These are phyloP conservation scores for Sextonia rubra DNA, from an alignment of 164 flowering plant genomes.

Conservation along the genomic window DNA sequence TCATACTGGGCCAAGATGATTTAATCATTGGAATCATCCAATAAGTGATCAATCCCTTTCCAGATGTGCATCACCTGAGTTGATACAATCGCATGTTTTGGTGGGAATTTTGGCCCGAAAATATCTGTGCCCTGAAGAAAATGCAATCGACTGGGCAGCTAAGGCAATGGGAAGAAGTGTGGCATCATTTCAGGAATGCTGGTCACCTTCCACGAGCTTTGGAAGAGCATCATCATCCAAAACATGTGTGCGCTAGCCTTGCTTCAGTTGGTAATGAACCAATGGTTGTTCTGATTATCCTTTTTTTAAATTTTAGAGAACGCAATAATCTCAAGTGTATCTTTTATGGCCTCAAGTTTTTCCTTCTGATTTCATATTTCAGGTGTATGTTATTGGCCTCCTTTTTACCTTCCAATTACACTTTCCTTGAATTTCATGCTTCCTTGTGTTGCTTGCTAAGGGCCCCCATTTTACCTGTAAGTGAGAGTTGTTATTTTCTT, in stretches of 20 bases:
- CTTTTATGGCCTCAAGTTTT: too few species aligned
- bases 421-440: too few species aligned
- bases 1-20: conserved; percentile 1
- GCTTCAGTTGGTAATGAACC: not conserved
- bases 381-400: too few species aligned
- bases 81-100: not conserved
- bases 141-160: not conserved
- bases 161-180: not conserved
- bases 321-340: too few species aligned
- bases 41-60: not conserved
- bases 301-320: too few species aligned
- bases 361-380: too few species aligned
- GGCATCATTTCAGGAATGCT: not conserved
- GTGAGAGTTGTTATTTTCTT: too few species aligned
- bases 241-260: not conserved
- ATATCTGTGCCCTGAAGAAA: not conserved
- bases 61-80: not conserved
- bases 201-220: not conserved
- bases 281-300: not conserved
- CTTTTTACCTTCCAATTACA: too few species aligned
- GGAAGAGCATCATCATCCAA: not conserved
- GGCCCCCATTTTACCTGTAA: too few species aligned
- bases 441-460: too few species aligned
- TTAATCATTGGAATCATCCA: not conserved
- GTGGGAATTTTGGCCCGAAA: not conserved